Evolutionary conservation across 164 flowering plant genomes (phyloP), one percentile per base, ranked within the genome.

Genomic region (Euptelea pleiosperma): DNA sequence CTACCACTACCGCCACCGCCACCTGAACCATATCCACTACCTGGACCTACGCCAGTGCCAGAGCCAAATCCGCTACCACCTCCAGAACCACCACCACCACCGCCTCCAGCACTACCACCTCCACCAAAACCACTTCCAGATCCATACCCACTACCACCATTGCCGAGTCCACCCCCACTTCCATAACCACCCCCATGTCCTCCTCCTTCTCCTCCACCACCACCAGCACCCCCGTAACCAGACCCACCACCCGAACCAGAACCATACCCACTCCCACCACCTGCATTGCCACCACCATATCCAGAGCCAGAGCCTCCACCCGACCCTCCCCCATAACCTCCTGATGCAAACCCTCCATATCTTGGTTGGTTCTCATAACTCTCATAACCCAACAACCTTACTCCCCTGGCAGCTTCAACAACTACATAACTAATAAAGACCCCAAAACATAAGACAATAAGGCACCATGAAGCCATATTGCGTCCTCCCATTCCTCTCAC

Each of bases 171-270:
- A 46, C 29, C n/a, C 8, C 65, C 65, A 5, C 26, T 19, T 1
- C 65, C 60, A 53, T n/a, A 41, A 4, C 64, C 60, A 61, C 58
- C 58, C 3, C 58, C 45, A n/a, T n/a, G n/a, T n/a, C n/a, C n/a
- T n/a, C n/a, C n/a, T n/a, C n/a, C n/a, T n/a, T n/a, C n/a, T n/a
- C n/a, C n/a, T n/a, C n/a, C n/a, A n/a, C n/a, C n/a, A n/a, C n/a
- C n/a, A n/a, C n/a, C n/a, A 4, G 31, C 45, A 10, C 2, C 2
- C 4, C 64, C 57, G 7, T 14, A 8, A 6, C 50, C 50, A 45
- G 28, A 45, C 50, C 50, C 50, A 24, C 50, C 29, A 45, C 50
- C 50, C 15, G 50, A 22, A 6, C 50, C 49, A 1, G 49, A 19
- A 8, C 50, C 50, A 45, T 45, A 45, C 24, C 50, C 50, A 11